Evolutionary conservation across 176 grass and related monocot species (phyloP), one percentile per base, ranked within the genome.

Genomic region (Oropetium thomaeum): DNA sequence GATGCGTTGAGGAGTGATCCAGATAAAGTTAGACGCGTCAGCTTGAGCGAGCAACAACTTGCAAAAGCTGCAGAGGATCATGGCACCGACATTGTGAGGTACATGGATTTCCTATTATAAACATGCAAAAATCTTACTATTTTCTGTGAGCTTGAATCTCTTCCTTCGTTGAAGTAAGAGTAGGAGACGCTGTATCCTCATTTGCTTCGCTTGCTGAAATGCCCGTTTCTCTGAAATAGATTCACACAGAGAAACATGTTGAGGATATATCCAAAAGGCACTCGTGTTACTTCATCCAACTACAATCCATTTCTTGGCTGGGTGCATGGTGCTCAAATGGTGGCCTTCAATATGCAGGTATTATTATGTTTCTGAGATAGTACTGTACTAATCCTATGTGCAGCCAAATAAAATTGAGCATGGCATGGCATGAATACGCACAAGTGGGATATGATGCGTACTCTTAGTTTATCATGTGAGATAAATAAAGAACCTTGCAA

Each of bases 281-380:
- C 86, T 73, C 84, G 91, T 15, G 58, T 97, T 30, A 87, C 76
- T 82, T 97, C 93, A 45, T 97, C 95, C 44, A 97, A 97, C 81
- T 97, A 97, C 38, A 93, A 97, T 47, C 95, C 95, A 15, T 93
- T 93, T 87, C 68, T 92, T 73, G 95, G 87, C 11, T 97, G 93
- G 93, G 73, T 93, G 55, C 93, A 93, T 70, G 93, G 90, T 79
- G 93, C 93, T 86, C 93, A 97, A 61, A 93, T 97, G 93, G 93
- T 97, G 45, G 93, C 93, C 57, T 97, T 97, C 77, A 97, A 97
- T 76, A 97, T 97, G 93, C 93, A 97, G 93, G 93, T 97, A 61
- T 19, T 8, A n/a, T 65, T 69, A 40, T 78, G 42, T 35, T 70
- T 55, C 28, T 43, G 59, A 60, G 23, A 20, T 67, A 54, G 51